Percentiles rank a stretch among this genome's conserved stretches.
phyloP scores from a whole-genome alignment of 495 filamentous ascomycete genomes.

The Pseudoneurospora amorphoporcata region DNA sequence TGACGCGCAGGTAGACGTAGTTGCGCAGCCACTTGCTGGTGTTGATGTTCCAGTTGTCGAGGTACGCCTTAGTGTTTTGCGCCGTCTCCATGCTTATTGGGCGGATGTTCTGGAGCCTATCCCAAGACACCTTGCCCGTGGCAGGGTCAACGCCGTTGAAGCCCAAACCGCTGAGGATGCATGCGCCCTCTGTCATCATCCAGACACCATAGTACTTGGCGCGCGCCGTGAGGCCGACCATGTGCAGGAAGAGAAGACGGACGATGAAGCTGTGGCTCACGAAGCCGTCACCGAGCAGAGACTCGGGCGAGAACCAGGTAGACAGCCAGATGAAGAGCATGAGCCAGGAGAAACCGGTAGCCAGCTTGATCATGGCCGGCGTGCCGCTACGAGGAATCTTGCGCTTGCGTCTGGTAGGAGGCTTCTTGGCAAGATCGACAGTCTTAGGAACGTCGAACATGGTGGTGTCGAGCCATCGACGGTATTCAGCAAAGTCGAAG shows the following conservation, averaged over 20 bases:
- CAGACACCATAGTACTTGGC: conserved; percentile 95
- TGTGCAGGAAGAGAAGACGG: conserved; percentile 67
- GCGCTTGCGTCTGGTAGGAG: conserved; percentile 81
- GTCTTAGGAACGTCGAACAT: conserved; percentile 84
- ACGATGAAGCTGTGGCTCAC: conserved; percentile 56
- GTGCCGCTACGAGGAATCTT: conserved; percentile 87
- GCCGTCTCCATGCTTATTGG: conserved; percentile 75
- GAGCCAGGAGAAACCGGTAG: conserved; percentile 67
- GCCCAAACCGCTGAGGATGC: conserved; percentile 86
- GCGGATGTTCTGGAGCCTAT: conserved; percentile 77
- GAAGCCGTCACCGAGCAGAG: conserved; percentile 49
- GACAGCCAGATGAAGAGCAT: conserved; percentile 65
- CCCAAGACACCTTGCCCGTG: conserved; percentile 77
- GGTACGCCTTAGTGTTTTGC: conserved; percentile 79
- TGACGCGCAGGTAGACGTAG: conserved; percentile 91
- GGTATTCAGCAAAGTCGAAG: conserved; percentile 90
- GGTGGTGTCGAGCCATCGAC: conserved; percentile 80
- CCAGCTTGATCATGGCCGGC: conserved; percentile 71
- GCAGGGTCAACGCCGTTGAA: conserved; percentile 85
- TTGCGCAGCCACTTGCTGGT: conserved; percentile 96
- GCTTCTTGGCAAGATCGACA: conserved; percentile 67
- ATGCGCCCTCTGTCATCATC: conserved; percentile 86
- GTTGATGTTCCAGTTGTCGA: conserved; percentile 96
- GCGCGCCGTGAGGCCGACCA: conserved; percentile 69
- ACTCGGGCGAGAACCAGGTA: conserved; percentile 48